phyloP scores from a whole-genome alignment of 2,329 filamentous ascomycete genomes.

The Gnomoniopsis smithogilvyi region DNA sequence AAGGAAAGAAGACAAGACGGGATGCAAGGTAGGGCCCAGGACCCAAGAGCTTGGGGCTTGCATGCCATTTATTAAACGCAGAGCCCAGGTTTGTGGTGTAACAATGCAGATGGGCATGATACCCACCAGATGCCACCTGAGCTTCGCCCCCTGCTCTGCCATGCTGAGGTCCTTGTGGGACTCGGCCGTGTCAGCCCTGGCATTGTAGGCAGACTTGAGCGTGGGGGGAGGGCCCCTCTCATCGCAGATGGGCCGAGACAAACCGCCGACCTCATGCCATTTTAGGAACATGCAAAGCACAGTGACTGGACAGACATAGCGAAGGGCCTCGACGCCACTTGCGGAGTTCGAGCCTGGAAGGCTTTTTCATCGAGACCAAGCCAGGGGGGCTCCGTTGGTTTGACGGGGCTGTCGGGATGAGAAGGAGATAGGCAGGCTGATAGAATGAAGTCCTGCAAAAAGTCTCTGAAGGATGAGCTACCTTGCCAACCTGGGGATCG shows the following conservation, averaged over 20 bases:
- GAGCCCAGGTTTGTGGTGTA: neutral
- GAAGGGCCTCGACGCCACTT: neutral
- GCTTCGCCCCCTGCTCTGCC: neutral
- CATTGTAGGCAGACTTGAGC: neutral
- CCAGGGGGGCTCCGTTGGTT: too few species aligned
- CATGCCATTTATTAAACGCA: conserved; percentile 10
- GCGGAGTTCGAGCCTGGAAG: neutral
- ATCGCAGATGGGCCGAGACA: neutral
- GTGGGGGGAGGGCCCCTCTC: neutral
- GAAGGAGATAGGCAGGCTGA: neutral
- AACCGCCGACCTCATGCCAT: neutral
- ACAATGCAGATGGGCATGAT: neutral
- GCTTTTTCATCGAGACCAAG: too few species aligned
- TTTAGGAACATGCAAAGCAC: neutral
- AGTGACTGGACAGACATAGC: neutral
- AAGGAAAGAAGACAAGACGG: neutral
- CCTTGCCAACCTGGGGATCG: neutral
- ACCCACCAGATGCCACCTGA: neutral
- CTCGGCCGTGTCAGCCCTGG: too few species aligned
- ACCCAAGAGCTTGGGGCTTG: conserved; percentile 9
- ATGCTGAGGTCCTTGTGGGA: neutral
- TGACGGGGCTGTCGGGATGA: neutral
- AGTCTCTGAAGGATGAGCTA: neutral
- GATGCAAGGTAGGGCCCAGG: neutral
- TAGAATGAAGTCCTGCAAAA: too few species aligned